Percentiles rank a stretch among this genome's conserved stretches.
These are phyloP conservation scores for Hippophae gyantsensis DNA, from an alignment of 306 rosid species.

Conservation along the genomic window DNA sequence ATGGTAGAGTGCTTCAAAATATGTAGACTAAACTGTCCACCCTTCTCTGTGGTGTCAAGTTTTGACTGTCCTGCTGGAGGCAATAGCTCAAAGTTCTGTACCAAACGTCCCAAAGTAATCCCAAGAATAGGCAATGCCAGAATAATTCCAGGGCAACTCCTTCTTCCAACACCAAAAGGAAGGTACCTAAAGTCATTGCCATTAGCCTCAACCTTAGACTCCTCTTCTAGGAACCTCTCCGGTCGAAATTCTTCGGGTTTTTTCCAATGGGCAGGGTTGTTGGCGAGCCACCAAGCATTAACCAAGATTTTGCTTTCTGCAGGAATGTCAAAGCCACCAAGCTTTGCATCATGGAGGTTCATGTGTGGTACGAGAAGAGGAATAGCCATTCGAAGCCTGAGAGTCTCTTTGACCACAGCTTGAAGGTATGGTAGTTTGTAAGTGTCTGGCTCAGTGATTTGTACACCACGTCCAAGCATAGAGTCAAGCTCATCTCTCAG, in stretches of 20 bases:
- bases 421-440: slow-evolving; percentile 75
- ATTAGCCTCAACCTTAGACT: slow-evolving; percentile 73
- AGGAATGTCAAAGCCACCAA: slow-evolving; percentile 56
- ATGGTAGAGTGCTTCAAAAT: slow-evolving; percentile 78
- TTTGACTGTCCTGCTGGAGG: slow-evolving; percentile 74
- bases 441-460: slow-evolving; percentile 59
- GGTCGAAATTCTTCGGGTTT: slow-evolving; percentile 76
- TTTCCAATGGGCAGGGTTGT: slow-evolving; percentile 80
- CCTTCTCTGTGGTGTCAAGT: slow-evolving; percentile 72
- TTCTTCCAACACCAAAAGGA: slow-evolving; percentile 77
- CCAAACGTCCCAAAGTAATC: slow-evolving; percentile 68
- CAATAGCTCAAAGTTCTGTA: slow-evolving; percentile 71
- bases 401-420: slow-evolving; percentile 77
- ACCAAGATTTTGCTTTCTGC: slow-evolving; percentile 84
- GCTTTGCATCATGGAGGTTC: slow-evolving; percentile 84
- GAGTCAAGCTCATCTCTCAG: slow-evolving; percentile 47
- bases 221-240: slow-evolving; percentile 80
- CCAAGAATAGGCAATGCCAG: slow-evolving; percentile 82
- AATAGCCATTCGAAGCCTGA: slow-evolving; percentile 72
- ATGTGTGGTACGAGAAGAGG: slow-evolving; percentile 89
- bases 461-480: slow-evolving; percentile 55
- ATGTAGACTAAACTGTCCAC: slow-evolving; percentile 87
- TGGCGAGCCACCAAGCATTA: slow-evolving; percentile 86
- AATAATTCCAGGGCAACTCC: slow-evolving; percentile 88
- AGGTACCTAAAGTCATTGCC: slow-evolving; percentile 85